Evolutionary conservation across 805 yeast species (phyloP).

Genomic region (Candida silvatica): DNA sequence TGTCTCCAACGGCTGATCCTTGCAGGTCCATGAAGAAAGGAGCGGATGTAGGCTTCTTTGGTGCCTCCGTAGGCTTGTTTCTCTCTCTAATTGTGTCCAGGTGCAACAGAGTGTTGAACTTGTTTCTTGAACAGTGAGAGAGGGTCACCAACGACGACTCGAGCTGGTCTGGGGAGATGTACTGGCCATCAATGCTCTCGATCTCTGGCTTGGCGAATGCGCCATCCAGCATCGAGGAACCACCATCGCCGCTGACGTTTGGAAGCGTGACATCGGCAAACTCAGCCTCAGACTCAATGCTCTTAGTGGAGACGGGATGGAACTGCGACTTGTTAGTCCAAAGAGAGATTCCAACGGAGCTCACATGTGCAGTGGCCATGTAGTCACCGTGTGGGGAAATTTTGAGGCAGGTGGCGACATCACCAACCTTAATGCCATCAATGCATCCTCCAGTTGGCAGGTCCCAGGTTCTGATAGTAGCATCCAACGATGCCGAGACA

Average conservation of each 20-base stretch:
- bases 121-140: constrained; percentile 67
- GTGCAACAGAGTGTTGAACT: constrained; percentile 70
- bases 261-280: constrained; percentile 62
- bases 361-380: constrained; percentile 87
- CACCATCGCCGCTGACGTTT: constrained; percentile 71
- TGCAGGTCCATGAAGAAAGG: constrained; percentile 70
- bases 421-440: constrained; percentile 75
- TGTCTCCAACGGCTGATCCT: constrained; percentile 65
- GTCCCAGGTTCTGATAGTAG: constrained; percentile 94
- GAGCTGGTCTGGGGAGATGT: constrained; percentile 56
- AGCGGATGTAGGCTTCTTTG: constrained; percentile 73
- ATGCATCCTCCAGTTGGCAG: constrained; percentile 95
- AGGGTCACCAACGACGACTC: constrained; percentile 58
- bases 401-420: constrained; percentile 72
- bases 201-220: constrained; percentile 44
- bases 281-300: constrained; percentile 66
- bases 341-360: constrained; percentile 79
- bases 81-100: constrained; percentile 78
- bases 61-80: constrained; percentile 84
- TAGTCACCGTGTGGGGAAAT: constrained; percentile 85
- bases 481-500: constrained; percentile 72
- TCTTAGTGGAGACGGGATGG: constrained; percentile 64
- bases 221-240: constrained; percentile 63
- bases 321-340: constrained; percentile 94
- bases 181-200: constrained; percentile 17